phyloP scores from a whole-genome alignment of 176 grass and related monocot species.

The Cenchrus purpureus region DNA sequence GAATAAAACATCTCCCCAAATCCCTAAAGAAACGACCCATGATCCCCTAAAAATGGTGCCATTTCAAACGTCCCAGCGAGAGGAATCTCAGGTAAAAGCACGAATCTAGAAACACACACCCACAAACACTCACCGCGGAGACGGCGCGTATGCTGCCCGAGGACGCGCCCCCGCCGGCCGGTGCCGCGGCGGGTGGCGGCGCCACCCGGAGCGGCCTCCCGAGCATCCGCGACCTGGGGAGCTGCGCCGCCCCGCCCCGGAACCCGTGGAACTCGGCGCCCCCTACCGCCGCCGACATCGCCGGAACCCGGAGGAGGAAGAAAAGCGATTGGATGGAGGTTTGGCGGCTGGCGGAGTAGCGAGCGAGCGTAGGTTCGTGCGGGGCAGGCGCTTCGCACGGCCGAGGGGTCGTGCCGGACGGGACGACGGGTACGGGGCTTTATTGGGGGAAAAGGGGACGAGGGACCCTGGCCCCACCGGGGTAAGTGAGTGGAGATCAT shows the following conservation, averaged over 20 bases:
- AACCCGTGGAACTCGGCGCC: slow-evolving; percentile 50
- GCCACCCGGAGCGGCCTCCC: slow-evolving; percentile 44
- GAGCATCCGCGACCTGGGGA: slow-evolving; percentile 53
- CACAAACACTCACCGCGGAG: slow-evolving; percentile 53
- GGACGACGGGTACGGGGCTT: slow-evolving; percentile 29
- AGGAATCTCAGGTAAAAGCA: not conserved
- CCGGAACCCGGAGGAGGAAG: not conserved
- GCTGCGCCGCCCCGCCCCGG: slow-evolving; percentile 18
- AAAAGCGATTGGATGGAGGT: not conserved
- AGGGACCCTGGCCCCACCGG: not conserved
- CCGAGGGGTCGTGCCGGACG: slow-evolving; percentile 1
- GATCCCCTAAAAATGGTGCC: not conserved
- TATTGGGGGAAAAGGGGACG: not conserved
- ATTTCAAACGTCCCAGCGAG: not conserved
- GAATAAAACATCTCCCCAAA: not conserved
- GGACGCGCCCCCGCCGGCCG: slow-evolving; percentile 7
- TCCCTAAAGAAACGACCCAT: not conserved
- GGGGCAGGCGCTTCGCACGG: slow-evolving; percentile 25
- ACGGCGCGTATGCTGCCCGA: slow-evolving; percentile 54
- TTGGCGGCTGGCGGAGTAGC: not conserved
- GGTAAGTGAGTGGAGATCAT: not conserved
- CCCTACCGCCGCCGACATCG: slow-evolving; percentile 46
- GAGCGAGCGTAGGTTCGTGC: slow-evolving; percentile 11
- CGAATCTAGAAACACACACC: not conserved
- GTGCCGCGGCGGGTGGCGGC: slow-evolving; percentile 42